Conservation (phyloP, 2,329 filamentous ascomycete species). For the Calonectria pseudoreteaudii region DNA sequence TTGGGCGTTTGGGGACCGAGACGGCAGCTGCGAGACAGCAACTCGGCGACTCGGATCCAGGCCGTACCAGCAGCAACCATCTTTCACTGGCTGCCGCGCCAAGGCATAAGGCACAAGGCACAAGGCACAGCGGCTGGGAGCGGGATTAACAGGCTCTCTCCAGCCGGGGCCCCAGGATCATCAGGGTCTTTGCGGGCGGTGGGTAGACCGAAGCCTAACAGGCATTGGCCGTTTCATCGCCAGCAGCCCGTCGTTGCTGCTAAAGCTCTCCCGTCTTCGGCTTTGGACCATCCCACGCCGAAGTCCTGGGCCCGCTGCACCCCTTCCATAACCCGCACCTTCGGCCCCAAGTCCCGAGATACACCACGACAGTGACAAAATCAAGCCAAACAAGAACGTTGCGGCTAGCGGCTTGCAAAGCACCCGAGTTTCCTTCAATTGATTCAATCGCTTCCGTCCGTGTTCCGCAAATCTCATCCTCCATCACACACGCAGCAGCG, state of each 20-base stretch:
- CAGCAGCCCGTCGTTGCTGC: background rate
- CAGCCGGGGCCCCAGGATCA: background rate
- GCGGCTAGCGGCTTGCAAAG: background rate
- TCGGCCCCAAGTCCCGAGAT: background rate
- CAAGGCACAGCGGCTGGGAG: background rate
- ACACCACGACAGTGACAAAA: too few species aligned
- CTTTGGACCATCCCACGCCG: background rate
- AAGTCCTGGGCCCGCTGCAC: background rate
- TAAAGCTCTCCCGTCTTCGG: background rate
- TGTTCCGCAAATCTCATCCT: background rate
- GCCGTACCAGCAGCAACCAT: background rate
- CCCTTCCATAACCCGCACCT: background rate
- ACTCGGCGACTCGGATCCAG: background rate
- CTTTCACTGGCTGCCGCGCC: background rate
- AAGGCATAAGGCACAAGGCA: background rate
- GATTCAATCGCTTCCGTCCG: background rate
- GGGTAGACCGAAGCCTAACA: background rate
- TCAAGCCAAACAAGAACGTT: background rate
- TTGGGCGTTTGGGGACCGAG: background rate
- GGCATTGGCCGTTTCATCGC: slow-evolving; percentile 1
- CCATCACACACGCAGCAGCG: background rate
- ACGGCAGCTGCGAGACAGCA: background rate
- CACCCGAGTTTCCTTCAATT: background rate
- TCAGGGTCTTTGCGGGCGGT: background rate
- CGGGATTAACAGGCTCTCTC: background rate